Evolutionary conservation across 257 asterid genomes (phyloP), one percentile per base, ranked within the genome.

Genomic region (Lithospermum erythrorhizon): DNA sequence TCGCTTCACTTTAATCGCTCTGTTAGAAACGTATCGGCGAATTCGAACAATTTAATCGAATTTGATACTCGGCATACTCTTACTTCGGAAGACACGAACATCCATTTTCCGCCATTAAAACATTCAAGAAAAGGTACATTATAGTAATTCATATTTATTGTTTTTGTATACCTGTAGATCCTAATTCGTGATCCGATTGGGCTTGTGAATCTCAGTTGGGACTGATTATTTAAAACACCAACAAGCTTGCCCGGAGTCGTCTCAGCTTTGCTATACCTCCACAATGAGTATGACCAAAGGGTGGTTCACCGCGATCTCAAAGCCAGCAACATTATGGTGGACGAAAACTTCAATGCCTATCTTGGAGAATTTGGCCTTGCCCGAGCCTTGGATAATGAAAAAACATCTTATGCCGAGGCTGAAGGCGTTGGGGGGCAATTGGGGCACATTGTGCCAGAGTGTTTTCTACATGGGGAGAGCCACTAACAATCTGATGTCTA

Each of bases 341-440:
- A 90, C 62, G 76, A 86, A 67, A 61, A 82, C 66, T 90, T 85
- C 83, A 82, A 83, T 4, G 84, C 95, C 29, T 86, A 95, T 23
- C 79, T 91, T 2, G 98, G 98, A 4, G 98, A 90, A 49, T 90
- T 90, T 8, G 98, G 98, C 70, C 95, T 87, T 3, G 98, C 98
- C 4, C 82, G 96, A 16, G 95, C 87, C 13, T 48, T 91, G 1
- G 98, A 91, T 56, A 85, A 91, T 5, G 98, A 76, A 45, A 83
- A 78, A 48, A 84, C 95, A 21, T 91, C 96, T 0, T 88, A 88
- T 21, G 87, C 84, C 0, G 97, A 88, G 64, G 96, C 94, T 0
- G 95, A 85, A 37, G 98, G 96, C 0, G 82, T 88, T 54, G 77
- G 1, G 98, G 95, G 41, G 88, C 98, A 0, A 68, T 78, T 74